phyloP scores from a whole-genome alignment of 495 filamentous ascomycete species.

The Chaetomidium leptoderma region DNA sequence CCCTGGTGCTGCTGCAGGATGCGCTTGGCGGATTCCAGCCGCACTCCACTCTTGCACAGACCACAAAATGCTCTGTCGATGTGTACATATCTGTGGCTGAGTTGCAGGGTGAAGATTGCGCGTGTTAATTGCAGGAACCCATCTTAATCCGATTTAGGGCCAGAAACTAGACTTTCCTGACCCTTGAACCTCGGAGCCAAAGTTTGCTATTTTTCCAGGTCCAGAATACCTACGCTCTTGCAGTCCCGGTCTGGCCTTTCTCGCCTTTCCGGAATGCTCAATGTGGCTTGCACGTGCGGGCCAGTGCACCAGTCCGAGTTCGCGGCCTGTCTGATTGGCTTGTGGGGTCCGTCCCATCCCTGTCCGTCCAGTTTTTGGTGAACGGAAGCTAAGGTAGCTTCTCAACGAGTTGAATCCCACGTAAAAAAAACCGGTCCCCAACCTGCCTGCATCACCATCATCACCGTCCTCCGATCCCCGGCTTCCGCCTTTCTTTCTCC shows the following conservation, averaged over 20 bases:
- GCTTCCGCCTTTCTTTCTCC: conserved; percentile 23
- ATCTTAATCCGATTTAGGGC: too few relatives aligned
- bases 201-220: too few relatives aligned
- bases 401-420: conserved; percentile 33
- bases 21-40: neutral
- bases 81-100: neutral
- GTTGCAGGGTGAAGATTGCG: too few relatives aligned
- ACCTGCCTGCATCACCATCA: conserved; percentile 25
- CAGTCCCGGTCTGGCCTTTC: neutral
- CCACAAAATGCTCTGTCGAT: neutral
- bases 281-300: neutral
- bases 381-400: conserved; percentile 27
- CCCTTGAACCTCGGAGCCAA: too few relatives aligned
- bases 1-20: neutral
- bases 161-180: too few relatives aligned
- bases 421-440: conserved; percentile 32
- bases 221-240: too few relatives aligned
- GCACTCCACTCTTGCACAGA: neutral
- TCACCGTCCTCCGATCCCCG: conserved; percentile 29
- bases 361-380: conserved; percentile 24
- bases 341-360: conserved; percentile 14
- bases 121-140: too few relatives aligned
- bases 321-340: conserved; percentile 10
- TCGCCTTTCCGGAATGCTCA: neutral
- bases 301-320: neutral